A percentile compares a stretch with the other conserved stretches of the same genome.
These are phyloP conservation scores for Mycotypha africana DNA, from an alignment of 371 early-diverging fungal species.

Conservation along the genomic window DNA sequence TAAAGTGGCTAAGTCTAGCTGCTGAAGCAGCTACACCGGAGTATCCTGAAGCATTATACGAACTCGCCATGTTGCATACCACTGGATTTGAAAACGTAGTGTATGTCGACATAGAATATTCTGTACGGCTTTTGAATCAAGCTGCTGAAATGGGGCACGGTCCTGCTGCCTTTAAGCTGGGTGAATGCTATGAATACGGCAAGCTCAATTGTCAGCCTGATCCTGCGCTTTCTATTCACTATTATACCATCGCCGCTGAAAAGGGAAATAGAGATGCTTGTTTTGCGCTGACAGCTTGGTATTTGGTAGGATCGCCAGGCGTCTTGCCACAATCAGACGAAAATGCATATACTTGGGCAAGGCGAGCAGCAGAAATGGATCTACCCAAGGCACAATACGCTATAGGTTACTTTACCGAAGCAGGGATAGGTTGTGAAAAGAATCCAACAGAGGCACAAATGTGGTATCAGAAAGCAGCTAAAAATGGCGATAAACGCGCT, in stretches of 20 bases:
- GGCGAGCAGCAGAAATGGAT: conserved; percentile 68
- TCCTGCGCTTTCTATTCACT: conserved; percentile 57
- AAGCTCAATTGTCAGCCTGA: conserved; percentile 56
- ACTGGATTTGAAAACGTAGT: conserved; percentile 58
- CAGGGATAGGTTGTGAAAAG: conserved; percentile 69
- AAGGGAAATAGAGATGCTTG: conserved; percentile 82
- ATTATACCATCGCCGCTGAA: conserved; percentile 72
- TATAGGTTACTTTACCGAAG: conserved; percentile 89
- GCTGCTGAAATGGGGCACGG: conserved; percentile 74
- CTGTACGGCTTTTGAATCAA: conserved; percentile 57
- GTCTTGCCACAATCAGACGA: conserved; percentile 70
- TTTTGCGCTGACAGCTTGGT: conserved; percentile 82
- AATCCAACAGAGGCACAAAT: conserved; percentile 59
- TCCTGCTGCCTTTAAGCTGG: conserved; percentile 65
- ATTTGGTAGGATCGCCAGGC: conserved; percentile 68
- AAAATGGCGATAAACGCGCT: conserved; percentile 29
- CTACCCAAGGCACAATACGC: conserved; percentile 91
- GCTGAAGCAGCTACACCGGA: conserved; percentile 64
- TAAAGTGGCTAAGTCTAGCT: conserved; percentile 72
- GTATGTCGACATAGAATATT: conserved; percentile 63
- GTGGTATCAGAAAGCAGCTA: conserved; percentile 70
- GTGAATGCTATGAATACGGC: conserved; percentile 72
- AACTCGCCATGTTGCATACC: conserved; percentile 64
- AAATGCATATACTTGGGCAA: conserved; percentile 85
- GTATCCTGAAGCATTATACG: conserved; percentile 73